Base-by-base conservation (phyloP, 208 protist species). In the Lotmaria passim region DNA sequence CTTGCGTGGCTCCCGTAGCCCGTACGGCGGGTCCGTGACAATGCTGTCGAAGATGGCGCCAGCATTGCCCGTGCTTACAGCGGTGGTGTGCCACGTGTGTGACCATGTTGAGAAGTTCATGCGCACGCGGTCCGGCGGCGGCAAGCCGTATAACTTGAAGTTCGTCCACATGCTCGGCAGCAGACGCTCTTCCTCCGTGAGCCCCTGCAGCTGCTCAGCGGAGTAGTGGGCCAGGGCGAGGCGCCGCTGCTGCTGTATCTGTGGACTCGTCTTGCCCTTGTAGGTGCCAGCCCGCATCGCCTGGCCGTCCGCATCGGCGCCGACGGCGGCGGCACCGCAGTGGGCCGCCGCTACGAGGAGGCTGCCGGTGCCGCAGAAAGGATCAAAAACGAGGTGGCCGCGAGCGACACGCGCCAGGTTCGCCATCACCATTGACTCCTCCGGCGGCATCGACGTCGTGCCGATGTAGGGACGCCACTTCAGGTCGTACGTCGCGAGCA, bases 361-460 rank as follows among this genome's bases (percentile, higher is more conserved):
- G 63, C 90, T 96, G 30, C 95, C 92, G 15, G 92, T 95, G 24
- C 97, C 97, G 51, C 89, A 95, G 73, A 98, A 99, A 10, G 96
- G 96, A 75, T 99, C 97, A 31, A 89, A 86, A 23, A 96, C 89
- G n/a, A 95, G 58, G 34, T 66, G 14, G 28, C 82, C 82, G 3
- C 43, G 46, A 3, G 65, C 41, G 19, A 97, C 89, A 19, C 82
- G 46, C n/a, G 81, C 88, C 58, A 96, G 57, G 72, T 99, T 98
- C 31, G 82, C 84, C 90, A 97, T 96, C 46, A 98, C 58, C 21
- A 98, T 74, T 2, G 92, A 88, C 59, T 97, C 88, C 73, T 99
- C 95, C 28, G 94, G 83, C n/a, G 96, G 89, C 96, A 99, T 98
- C 28, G 96, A 96, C 2, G 97, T 98, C 2, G 97, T 98, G 57